Evolutionary conservation across 441 rosid genomes (phyloP).

Genomic region (Capsella rubella): DNA sequence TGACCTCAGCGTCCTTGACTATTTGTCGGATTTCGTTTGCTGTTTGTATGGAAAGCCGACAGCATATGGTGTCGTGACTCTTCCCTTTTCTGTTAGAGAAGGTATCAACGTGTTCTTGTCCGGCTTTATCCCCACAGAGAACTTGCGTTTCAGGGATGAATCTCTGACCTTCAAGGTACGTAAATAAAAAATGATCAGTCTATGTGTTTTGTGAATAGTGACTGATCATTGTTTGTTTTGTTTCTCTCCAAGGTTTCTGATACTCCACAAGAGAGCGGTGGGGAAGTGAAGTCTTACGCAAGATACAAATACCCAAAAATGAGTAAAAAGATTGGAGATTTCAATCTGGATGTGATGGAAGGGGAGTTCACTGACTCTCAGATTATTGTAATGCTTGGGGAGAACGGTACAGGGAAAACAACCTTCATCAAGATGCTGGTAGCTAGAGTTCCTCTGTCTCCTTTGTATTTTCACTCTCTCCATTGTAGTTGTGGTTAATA

Average conservation of each 20-base stretch:
- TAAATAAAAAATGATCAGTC: no score
- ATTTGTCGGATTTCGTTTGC: conserved; percentile 92
- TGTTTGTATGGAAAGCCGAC: conserved; percentile 94
- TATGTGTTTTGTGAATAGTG: neutral
- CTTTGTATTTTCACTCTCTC: neutral
- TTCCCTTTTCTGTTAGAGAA: conserved; percentile 95
- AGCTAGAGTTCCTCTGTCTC: conserved; percentile 10
- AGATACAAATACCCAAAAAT: conserved; percentile 88
- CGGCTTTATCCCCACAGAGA: conserved; percentile 97
- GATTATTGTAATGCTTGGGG: conserved; percentile 93
- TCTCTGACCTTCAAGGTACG: conserved; percentile 81
- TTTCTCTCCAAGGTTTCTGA: conserved; percentile 74
- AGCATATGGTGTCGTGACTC: conserved; percentile 95
- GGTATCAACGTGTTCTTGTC: conserved; percentile 94
- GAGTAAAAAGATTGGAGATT: conserved; percentile 80
- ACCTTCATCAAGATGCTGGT: conserved; percentile 98
- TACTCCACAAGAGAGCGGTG: conserved; percentile 87
- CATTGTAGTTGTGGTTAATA: neutral
- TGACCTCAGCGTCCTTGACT: conserved; percentile 93
- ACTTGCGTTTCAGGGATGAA: conserved; percentile 86
- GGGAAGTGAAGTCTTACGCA: conserved; percentile 88
- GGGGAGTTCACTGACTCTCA: conserved; percentile 99
- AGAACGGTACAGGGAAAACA: conserved; percentile 97
- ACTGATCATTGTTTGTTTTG: conserved; percentile 9
- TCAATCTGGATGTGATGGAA: conserved; percentile 77